These are phyloP conservation scores for Globisporangium recalcitrans DNA, from an alignment of 352 stramenopile genomes.

Conservation along the genomic window DNA sequence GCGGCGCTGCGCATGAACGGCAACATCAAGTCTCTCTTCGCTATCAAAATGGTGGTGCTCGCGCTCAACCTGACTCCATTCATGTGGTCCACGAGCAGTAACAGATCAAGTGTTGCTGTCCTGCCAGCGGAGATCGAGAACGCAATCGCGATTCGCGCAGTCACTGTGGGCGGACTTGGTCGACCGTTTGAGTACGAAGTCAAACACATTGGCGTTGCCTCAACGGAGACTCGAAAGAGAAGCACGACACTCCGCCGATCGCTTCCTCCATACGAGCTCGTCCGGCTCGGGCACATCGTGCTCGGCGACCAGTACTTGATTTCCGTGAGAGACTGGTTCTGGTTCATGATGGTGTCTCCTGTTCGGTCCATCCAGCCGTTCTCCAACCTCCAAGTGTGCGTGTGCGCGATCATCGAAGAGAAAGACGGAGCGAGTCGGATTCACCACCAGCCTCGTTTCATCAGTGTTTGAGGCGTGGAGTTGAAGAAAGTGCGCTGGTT, in stretches of 20 bases:
- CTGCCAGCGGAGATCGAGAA: neutral
- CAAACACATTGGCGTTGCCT: no score
- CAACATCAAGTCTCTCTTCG: slow-evolving; percentile 17
- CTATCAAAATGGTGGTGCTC: slow-evolving; percentile 16
- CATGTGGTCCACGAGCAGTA: slow-evolving; percentile 1
- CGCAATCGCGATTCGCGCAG: neutral
- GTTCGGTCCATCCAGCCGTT: neutral
- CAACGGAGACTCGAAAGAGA: neutral
- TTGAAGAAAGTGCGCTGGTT: neutral
- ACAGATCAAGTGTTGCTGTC: neutral
- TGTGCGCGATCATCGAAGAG: neutral
- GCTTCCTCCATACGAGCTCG: slow-evolving; percentile 11
- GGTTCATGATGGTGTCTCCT: neutral
- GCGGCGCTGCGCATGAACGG: slow-evolving; percentile 17
- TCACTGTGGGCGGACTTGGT: slow-evolving; percentile 4
- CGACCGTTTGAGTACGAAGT: neutral
- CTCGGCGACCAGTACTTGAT: slow-evolving; percentile 13
- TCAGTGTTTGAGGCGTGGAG: neutral
- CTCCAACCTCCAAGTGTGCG: slow-evolving; percentile 1
- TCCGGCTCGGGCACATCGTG: slow-evolving; percentile 20
- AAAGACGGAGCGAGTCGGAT: neutral
- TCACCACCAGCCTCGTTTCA: neutral
- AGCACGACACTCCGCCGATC: neutral
- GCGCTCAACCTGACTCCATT: slow-evolving; percentile 11
- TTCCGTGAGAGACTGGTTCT: slow-evolving; percentile 17